Percentiles rank a stretch among this genome's conserved stretches.
These are phyloP conservation scores for Malus hybrid DNA, from an alignment of 331 rosid species.

Conservation along the genomic window DNA sequence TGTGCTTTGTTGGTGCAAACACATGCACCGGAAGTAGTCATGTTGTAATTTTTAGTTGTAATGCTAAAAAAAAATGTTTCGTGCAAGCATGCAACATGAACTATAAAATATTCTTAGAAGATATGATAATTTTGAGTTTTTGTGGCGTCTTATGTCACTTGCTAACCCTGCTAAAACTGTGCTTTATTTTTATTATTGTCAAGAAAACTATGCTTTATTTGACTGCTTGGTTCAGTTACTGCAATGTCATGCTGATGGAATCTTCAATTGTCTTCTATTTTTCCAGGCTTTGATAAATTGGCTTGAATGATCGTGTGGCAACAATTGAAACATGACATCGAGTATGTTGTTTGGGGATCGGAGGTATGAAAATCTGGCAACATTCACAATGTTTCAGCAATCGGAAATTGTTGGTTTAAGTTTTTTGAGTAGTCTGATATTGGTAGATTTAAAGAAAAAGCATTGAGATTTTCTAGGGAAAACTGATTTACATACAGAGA, in stretches of 20 bases:
- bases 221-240: neutral
- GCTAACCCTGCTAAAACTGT: neutral
- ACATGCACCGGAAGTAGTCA: neutral
- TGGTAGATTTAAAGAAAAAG: neutral
- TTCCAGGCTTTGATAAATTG: constrained; percentile 45
- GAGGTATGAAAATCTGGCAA: constrained; percentile 38
- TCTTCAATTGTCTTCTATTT: constrained; percentile 1
- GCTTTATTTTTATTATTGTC: too few relatives aligned
- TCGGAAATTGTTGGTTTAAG: neutral
- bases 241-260: neutral
- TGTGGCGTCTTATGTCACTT: neutral
- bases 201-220: neutral
- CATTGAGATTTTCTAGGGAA: neutral
- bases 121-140: neutral
- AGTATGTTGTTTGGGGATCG: constrained; percentile 80
- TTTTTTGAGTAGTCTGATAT: neutral
- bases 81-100: neutral
- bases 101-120: neutral
- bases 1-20: neutral
- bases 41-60: neutral
- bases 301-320: constrained; percentile 73
- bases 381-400: neutral
- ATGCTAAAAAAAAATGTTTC: neutral
- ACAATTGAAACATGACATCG: constrained; percentile 58
- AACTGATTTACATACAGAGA: neutral